Evolutionary conservation across 306 rosid genomes (phyloP).

Genomic region (Cicer yamashitae): DNA sequence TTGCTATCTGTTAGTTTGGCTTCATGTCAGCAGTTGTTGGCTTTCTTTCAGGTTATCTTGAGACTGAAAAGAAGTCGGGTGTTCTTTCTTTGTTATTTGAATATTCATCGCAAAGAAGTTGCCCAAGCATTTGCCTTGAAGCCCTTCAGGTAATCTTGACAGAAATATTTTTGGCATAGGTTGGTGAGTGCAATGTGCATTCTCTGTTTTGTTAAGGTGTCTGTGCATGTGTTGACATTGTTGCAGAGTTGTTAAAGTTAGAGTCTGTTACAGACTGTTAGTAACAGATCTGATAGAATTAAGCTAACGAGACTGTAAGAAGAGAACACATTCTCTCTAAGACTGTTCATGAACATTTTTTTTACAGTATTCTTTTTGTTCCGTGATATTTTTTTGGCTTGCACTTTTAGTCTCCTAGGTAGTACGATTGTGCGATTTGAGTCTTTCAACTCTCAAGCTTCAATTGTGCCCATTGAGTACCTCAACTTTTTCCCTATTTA

Average conservation of each 20-base stretch:
- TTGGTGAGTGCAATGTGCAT: constrained; percentile 29
- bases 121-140: constrained; percentile 78
- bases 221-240: not conserved
- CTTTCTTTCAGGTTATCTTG: constrained; percentile 51
- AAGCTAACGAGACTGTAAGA: not conserved
- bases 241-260: constrained; percentile 7
- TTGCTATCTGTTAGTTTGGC: constrained; percentile 22
- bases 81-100: constrained; percentile 66
- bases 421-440: not conserved
- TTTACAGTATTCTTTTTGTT: not conserved
- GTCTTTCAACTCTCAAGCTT: not conserved
- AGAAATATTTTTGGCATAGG: constrained; percentile 12
- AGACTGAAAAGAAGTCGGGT: constrained; percentile 62
- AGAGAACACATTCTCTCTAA: not conserved
- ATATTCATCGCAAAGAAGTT: constrained; percentile 64
- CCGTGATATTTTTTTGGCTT: not conserved
- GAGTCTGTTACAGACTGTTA: not conserved
- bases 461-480: not conserved
- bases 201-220: constrained; percentile 22
- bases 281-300: not conserved
- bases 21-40: constrained; percentile 39
- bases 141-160: constrained; percentile 82
- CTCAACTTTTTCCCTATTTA: not conserved
- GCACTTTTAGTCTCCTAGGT: not conserved
- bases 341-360: not conserved